phyloP scores from a whole-genome alignment of 345 rosid genomes.

The Corymbia maculata region DNA sequence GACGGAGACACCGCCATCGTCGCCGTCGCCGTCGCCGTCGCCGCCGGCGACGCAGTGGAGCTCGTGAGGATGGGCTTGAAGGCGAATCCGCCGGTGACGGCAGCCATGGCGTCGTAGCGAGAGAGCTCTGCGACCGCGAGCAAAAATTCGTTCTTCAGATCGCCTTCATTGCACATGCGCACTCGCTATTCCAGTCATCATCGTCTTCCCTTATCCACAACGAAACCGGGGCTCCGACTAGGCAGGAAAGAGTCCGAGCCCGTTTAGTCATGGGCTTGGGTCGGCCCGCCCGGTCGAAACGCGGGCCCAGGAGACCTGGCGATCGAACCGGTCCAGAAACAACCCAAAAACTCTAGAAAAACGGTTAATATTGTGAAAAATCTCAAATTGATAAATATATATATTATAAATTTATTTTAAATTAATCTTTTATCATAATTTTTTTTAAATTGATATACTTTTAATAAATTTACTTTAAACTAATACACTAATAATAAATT shows the following conservation, averaged over 20 bases:
- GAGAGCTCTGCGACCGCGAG: neutral
- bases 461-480: too few relatives aligned
- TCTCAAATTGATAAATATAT: accelerated
- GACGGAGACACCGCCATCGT: neutral
- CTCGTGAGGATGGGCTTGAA: constrained; percentile 15
- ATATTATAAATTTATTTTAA: too few relatives aligned
- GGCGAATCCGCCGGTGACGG: constrained; percentile 37
- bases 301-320: neutral
- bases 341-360: neutral
- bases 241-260: neutral
- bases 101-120: constrained; percentile 46
- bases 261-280: neutral
- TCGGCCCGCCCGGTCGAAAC: neutral
- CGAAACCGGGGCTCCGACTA: neutral
- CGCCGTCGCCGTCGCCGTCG: constrained; percentile 2
- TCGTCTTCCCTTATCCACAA: neutral
- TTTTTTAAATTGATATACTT: too few relatives aligned
- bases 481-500: too few relatives aligned
- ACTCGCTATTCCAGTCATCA: neutral
- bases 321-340: neutral
- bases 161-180: neutral
- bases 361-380: too few relatives aligned
- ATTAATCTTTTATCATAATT: too few relatives aligned
- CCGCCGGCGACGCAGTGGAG: constrained; percentile 7
- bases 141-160: neutral